Evolutionary conservation across 495 filamentous ascomycete species (phyloP), one percentile per base, ranked within the genome.

Genomic region (Xylaria curta): DNA sequence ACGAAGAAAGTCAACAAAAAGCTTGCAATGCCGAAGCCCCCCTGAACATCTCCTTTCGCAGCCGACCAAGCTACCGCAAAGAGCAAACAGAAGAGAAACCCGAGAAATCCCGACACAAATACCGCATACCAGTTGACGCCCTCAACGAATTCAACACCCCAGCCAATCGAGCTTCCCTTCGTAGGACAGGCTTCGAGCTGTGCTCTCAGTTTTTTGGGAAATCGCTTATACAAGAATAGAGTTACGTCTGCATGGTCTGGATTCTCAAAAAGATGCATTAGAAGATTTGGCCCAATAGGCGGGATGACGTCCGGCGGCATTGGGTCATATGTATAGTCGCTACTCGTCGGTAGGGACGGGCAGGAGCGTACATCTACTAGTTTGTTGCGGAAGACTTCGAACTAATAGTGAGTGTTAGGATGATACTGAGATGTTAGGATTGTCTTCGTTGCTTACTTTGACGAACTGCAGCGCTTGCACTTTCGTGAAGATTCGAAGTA

Each of bases 101-200:
- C 44, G 53, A 67, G 17, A 10, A 47, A 21, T 33, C 33, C 31
- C 5, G 64, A 13, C 33, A 44, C 33, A 38, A 67, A 67, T 19
- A 67, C 64, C 8, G 24, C 46, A 54, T 67, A 67, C 46, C 46
- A 67, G 64, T 67, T 28, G 26, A 67, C 31, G 26, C 64, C 64
- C 46, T 67, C 64, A 0, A 67, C 64, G 15, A 67, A 67, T 21
- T 67, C 46, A 40, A 67, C 33, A 0, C 46, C 64, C 64, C 64
- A 67, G 46, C 64, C 64, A 28, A 67, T 67, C 6, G 64, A 67
- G 46, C 64, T 67, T 53, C 49, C 49, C 28, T 67, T 67, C 9
- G 24, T 53, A 19, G 64, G 28, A 38, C 64, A 67, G 26, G 64
- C 49, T 54, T 67, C 64, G 17, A 67, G 64, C 49, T 67, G 64